phyloP scores from a whole-genome alignment of 1,139 yeast genomes.

The Blastobotrys proliferans region DNA sequence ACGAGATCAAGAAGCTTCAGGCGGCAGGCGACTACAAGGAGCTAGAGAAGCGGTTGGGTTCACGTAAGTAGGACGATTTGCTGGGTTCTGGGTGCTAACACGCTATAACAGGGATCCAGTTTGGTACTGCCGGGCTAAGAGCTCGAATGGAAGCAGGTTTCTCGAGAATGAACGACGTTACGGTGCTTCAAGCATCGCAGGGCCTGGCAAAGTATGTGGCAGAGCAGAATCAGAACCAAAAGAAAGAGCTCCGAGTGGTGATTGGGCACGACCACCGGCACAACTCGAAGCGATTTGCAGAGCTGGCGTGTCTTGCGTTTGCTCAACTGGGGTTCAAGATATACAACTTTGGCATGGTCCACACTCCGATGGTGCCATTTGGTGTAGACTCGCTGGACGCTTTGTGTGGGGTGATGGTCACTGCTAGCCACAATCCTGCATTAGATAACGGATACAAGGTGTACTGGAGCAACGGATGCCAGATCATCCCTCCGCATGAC shows the following conservation, averaged over 20 bases:
- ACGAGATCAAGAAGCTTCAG: conserved; percentile 52
- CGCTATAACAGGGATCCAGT: conserved; percentile 51
- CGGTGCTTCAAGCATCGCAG: conserved; percentile 88
- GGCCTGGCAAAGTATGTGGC: conserved; percentile 69
- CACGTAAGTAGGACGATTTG: conserved; percentile 20
- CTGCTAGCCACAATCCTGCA: conserved; percentile 96
- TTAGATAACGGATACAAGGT: conserved; percentile 93
- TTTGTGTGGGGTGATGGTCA: conserved; percentile 86
- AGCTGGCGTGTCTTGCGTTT: conserved; percentile 73
- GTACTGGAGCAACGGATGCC: conserved; percentile 90
- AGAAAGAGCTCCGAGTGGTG: conserved; percentile 53
- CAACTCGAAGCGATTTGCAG: conserved; percentile 76
- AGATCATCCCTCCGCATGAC: conserved; percentile 92
- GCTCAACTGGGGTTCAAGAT: conserved; percentile 65
- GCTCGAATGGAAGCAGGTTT: conserved; percentile 90
- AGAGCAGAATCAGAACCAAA: conserved; percentile 33
- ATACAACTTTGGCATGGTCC: conserved; percentile 58
- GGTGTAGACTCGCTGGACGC: conserved; percentile 63
- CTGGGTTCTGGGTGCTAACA: not conserved
- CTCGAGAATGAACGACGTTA: conserved; percentile 81
- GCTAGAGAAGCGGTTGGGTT: conserved; percentile 48
- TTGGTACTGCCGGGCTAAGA: conserved; percentile 92
- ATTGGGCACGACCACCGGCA: conserved; percentile 90
- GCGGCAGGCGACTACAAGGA: conserved; percentile 40
- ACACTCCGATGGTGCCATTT: conserved; percentile 92